Evolutionary conservation across 805 yeast genomes (phyloP).

Genomic region (Cyberlindnera euphorbiae): DNA sequence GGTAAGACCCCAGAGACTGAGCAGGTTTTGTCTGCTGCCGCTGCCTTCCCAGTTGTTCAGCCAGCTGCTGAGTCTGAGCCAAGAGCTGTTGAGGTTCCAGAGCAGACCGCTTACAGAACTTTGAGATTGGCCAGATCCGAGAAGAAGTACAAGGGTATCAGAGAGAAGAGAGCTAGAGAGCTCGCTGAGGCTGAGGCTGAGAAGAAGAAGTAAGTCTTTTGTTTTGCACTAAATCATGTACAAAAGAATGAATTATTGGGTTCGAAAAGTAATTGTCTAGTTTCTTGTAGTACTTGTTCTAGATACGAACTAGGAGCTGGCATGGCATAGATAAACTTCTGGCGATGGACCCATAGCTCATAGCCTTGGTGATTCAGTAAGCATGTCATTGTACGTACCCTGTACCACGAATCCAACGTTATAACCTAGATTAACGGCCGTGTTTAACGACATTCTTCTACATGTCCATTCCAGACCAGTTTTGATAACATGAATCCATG

Average conservation of each 20-base stretch:
- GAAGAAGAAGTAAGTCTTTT: constrained; percentile 79
- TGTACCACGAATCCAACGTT: too few relatives aligned
- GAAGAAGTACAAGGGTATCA: constrained; percentile 90
- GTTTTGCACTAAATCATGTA: constrained; percentile 19
- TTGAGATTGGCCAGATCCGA: constrained; percentile 93
- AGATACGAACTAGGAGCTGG: too few relatives aligned
- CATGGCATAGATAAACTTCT: too few relatives aligned
- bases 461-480: background rate
- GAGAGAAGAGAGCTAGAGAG: constrained; percentile 96
- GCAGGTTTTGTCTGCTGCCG: constrained; percentile 70
- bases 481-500: constrained; percentile 8
- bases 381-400: too few relatives aligned
- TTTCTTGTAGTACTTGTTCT: too few relatives aligned
- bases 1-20: constrained; percentile 74
- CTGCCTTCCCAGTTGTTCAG: constrained; percentile 90
- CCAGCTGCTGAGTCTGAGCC: constrained; percentile 66
- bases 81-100: constrained; percentile 76
- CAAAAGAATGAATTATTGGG: constrained; percentile 15
- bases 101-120: constrained; percentile 83
- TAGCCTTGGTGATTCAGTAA: too few relatives aligned
- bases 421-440: too few relatives aligned
- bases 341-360: too few relatives aligned
- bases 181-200: constrained; percentile 99
- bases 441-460: too few relatives aligned
- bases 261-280: too few relatives aligned